Evolutionary conservation across 257 asterid species (phyloP).

Genomic region (Schizonepeta tenuifolia): DNA sequence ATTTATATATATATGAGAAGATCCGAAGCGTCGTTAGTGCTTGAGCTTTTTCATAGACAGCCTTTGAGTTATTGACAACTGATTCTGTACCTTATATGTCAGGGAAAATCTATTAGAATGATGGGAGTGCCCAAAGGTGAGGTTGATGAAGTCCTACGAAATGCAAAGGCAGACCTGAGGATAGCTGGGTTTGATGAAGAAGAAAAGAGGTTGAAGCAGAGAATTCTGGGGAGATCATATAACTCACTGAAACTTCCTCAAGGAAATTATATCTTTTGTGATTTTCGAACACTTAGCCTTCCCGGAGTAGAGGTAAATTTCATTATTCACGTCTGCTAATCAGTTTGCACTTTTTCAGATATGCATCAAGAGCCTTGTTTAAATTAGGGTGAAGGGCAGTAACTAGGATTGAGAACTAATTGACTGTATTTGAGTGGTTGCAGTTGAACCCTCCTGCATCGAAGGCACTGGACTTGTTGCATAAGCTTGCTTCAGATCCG

Average conservation of each 20-base stretch:
- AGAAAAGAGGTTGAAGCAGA: conserved; percentile 69
- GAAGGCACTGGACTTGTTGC: conserved; percentile 80
- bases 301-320: conserved; percentile 79
- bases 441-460: conserved; percentile 91
- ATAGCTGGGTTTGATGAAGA: conserved; percentile 96
- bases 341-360: neutral
- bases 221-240: conserved; percentile 44
- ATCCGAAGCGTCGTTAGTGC: neutral
- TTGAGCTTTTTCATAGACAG: neutral
- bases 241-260: conserved; percentile 62
- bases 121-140: conserved; percentile 85
- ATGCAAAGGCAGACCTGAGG: conserved; percentile 64
- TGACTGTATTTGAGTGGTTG: conserved; percentile 30
- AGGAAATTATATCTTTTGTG: conserved; percentile 79
- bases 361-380: neutral
- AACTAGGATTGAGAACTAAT: conserved; percentile 14
- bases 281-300: conserved; percentile 74
- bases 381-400: neutral
- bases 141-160: conserved; percentile 72
- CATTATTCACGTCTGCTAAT: neutral
- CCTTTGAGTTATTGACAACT: conserved; percentile 8
- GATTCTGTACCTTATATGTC: conserved; percentile 32
- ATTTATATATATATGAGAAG: conserved; percentile 12
- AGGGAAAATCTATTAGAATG: conserved; percentile 87
- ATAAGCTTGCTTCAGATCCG: conserved; percentile 94